Conservation (phyloP, 768 basidiomycete species). For the Hortiboletus campestris region DNA sequence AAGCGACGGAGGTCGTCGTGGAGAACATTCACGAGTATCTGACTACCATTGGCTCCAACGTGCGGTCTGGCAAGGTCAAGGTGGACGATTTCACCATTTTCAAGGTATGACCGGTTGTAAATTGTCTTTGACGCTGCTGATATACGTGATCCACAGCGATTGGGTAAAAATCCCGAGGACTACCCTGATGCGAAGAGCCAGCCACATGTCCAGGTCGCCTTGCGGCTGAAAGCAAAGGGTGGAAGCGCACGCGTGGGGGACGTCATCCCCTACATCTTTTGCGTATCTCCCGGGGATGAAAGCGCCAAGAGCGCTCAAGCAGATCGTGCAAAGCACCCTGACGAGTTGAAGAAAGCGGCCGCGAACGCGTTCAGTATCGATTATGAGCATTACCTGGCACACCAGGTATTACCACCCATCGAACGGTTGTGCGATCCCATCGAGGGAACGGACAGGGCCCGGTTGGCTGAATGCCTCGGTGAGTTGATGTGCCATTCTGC, state of each 20-base stretch:
- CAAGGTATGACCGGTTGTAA: constrained; percentile 58
- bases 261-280: constrained; percentile 96
- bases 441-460: constrained; percentile 88
- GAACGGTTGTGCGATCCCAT: constrained; percentile 96
- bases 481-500: constrained; percentile 17
- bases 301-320: constrained; percentile 75
- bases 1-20: constrained; percentile 84
- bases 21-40: constrained; percentile 93
- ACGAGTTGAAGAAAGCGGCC: constrained; percentile 76
- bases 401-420: constrained; percentile 92
- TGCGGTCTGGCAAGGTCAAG: constrained; percentile 73
- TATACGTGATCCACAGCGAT: constrained; percentile 50
- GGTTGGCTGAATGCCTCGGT: constrained; percentile 96
- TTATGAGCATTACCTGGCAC: constrained; percentile 85
- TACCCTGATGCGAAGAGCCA: constrained; percentile 95
- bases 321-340: constrained; percentile 89
- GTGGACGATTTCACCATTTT: constrained; percentile 94
- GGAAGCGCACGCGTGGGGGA: constrained; percentile 81
- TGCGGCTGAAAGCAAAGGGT: constrained; percentile 84
- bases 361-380: constrained; percentile 69
- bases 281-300: constrained; percentile 71
- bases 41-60: constrained; percentile 66
- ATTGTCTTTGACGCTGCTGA: not conserved
- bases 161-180: constrained; percentile 95
- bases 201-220: constrained; percentile 95